Evolutionary conservation across 2,329 filamentous ascomycete genomes (phyloP), one percentile per base, ranked within the genome.

Genomic region (Didymella segeticola): DNA sequence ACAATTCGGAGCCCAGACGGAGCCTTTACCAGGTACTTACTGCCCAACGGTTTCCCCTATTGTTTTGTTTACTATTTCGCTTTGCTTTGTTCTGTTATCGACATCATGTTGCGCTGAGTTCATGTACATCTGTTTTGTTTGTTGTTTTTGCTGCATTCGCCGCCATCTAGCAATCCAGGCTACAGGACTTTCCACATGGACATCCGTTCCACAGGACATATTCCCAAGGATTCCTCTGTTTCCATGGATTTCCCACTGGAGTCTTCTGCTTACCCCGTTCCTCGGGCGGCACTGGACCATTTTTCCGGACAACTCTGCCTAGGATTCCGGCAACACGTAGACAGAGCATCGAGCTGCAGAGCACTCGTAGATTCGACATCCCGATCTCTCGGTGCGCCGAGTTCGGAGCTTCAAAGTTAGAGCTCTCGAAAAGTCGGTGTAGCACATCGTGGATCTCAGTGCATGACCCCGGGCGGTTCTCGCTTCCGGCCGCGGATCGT

Each of bases 21-120:
- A 75, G 68, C 68, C 72, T 64, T 70, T 64, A 69, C 71, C 62
- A 76, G 73, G 73, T 76, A 76, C 70, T 75, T 76, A 76, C 68
- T 73, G 70, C 71, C 72, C 73, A 71, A 68, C 58, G 71, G 70
- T 74, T 60, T 63, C 60, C 63, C 57, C 56, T 59, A 53, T 46
- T 54, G 51, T 63, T 65, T 55, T 66, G 60, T 57, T 69, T 67
- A 43, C 53, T 60, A 42, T 23, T 10, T 58, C 63, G 49, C 59
- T 51, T 61, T 66, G 58, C 39, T 55, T 36, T 57, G 53, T 60
- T 55, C 47, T 61, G 41, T 47, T 55, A 37, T 43, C 43, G 53
- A 53, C 38, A 56, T 56, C 56, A 52, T 72, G 68, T 72, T 52
- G 62, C 58, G 41, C 47, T 56, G 43, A 46, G 57, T 56, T 58